phyloP scores from a whole-genome alignment of 2,329 filamentous ascomycete genomes.

The Fusarium mundagurra region DNA sequence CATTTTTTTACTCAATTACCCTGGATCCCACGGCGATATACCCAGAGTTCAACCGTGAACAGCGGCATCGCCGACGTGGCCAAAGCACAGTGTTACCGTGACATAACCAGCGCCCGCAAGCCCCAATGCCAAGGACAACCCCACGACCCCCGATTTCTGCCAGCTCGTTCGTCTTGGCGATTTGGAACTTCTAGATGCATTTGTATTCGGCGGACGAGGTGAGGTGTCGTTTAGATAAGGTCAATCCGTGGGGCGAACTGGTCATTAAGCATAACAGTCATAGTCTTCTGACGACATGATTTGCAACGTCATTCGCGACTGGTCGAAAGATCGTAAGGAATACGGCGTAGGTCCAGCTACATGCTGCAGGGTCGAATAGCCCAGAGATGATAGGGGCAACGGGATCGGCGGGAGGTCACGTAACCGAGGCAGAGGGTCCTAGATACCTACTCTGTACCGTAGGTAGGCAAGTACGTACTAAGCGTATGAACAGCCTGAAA shows the following conservation, averaged over 20 bases:
- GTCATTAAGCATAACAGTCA: neutral
- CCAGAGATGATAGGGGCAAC: constrained; percentile 9
- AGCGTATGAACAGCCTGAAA: neutral
- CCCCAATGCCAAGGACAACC: neutral
- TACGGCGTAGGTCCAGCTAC: neutral
- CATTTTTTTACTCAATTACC: too few species aligned
- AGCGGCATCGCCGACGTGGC: neutral
- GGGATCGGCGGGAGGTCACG: constrained; percentile 1
- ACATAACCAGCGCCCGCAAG: constrained; percentile 13
- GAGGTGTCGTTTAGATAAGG: constrained; percentile 4
- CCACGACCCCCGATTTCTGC: neutral
- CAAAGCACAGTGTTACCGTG: neutral
- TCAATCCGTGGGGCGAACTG: neutral
- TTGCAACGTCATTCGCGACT: neutral
- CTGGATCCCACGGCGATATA: too few species aligned
- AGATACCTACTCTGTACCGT: neutral
- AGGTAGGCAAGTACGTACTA: neutral
- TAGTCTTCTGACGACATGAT: neutral
- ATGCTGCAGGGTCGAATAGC: neutral
- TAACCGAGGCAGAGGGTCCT: neutral
- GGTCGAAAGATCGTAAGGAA: neutral
- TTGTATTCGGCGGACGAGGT: neutral
- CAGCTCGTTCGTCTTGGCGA: neutral
- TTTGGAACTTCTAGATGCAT: neutral
- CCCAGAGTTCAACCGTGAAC: neutral